Conservation (phyloP, 1,284 basidiomycete genomes). For the Schizophyllum amplum region DNA sequence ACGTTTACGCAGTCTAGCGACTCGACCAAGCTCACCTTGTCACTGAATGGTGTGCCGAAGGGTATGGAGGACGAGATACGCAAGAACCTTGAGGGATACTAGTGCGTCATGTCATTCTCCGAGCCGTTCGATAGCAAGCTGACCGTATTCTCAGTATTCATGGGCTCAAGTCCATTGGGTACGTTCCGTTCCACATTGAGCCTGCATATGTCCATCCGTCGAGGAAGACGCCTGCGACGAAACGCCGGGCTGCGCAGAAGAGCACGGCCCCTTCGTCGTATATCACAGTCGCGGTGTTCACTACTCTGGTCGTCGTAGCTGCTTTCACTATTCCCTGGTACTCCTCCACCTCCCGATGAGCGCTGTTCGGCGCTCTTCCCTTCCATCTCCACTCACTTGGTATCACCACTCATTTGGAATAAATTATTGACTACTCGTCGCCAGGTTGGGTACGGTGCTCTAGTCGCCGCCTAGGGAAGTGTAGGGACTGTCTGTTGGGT, state of each 20-base stretch:
- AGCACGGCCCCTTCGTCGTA: constrained; percentile 23
- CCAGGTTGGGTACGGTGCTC: background rate
- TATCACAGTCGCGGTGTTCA: constrained; percentile 38
- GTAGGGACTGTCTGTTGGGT: background rate
- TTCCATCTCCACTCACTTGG: background rate
- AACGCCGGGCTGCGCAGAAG: constrained; percentile 20
- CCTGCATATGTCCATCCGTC: constrained; percentile 24
- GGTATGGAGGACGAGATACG: constrained; percentile 84
- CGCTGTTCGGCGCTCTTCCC: too few relatives aligned
- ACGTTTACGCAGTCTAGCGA: constrained; percentile 74
- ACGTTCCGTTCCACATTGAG: constrained; percentile 58
- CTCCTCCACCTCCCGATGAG: constrained; percentile 31
- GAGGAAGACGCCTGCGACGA: constrained; percentile 14
- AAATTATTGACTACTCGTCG: background rate
- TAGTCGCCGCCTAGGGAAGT: background rate
- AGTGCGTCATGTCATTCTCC: constrained; percentile 24
- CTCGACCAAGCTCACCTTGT: constrained; percentile 74
- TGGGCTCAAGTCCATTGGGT: constrained; percentile 80
- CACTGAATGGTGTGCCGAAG: constrained; percentile 74
- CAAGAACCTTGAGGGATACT: constrained; percentile 50
- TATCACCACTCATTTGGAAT: background rate
- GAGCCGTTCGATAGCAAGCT: constrained; percentile 11
- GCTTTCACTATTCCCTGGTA: constrained; percentile 49
- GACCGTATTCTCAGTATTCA: constrained; percentile 45
- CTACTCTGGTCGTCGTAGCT: constrained; percentile 43